Evolutionary conservation across 179 eudicot genomes (phyloP).

Genomic region (Patellifolia procumbens): DNA sequence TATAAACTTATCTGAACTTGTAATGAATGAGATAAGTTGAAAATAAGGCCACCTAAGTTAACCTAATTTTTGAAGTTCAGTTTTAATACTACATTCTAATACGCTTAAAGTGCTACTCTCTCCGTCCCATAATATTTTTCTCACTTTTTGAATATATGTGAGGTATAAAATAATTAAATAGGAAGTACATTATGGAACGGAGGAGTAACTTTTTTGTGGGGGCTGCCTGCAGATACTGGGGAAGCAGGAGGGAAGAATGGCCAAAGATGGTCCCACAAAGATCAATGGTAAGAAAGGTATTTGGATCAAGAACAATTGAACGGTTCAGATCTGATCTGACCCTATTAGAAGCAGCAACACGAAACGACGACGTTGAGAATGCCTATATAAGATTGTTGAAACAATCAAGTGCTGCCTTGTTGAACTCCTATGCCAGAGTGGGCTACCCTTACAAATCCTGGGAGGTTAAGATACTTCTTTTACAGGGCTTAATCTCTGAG

Average conservation of each 20-base stretch:
- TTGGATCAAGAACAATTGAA: constrained; percentile 70
- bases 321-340: constrained; percentile 78
- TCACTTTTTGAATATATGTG: too few relatives aligned
- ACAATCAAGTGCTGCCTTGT: constrained; percentile 75
- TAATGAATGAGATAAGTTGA: too few relatives aligned
- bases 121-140: too few relatives aligned
- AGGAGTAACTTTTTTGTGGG: neutral
- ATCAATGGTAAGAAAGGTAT: constrained; percentile 77
- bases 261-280: constrained; percentile 81
- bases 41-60: too few relatives aligned
- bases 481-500: constrained; percentile 65
- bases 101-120: too few relatives aligned
- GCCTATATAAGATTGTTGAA: constrained; percentile 51
- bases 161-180: too few relatives aligned
- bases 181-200: too few relatives aligned
- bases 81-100: too few relatives aligned
- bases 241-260: constrained; percentile 77
- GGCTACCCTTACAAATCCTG: constrained; percentile 70
- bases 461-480: constrained; percentile 70
- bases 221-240: constrained; percentile 73
- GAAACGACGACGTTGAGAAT: constrained; percentile 63
- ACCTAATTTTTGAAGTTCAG: too few relatives aligned
- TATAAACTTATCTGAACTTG: too few relatives aligned
- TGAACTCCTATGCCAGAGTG: constrained; percentile 77
- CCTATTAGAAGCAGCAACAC: constrained; percentile 63